Evolutionary conservation across 768 basidiomycete species (phyloP).

Genomic region (Gyrodon lividus): DNA sequence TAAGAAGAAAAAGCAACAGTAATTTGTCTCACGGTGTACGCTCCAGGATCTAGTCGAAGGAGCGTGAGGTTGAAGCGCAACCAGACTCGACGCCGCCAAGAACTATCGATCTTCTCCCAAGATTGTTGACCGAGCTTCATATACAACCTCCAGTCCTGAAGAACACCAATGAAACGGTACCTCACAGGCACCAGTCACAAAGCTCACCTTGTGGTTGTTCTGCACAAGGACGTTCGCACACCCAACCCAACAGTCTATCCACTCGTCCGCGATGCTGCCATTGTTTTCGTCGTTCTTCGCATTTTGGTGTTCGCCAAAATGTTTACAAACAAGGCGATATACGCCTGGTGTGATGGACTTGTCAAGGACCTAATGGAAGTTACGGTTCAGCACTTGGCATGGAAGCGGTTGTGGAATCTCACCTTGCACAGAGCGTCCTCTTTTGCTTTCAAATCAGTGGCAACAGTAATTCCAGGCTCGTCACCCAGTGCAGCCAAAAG

Average conservation of each 20-base stretch:
- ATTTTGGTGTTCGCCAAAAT: slow-evolving; percentile 37
- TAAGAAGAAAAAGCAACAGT: neutral
- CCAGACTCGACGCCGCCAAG: slow-evolving; percentile 56
- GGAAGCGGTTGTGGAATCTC: slow-evolving; percentile 9
- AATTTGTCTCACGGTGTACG: slow-evolving; percentile 50
- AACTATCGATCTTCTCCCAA: slow-evolving; percentile 50
- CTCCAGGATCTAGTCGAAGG: slow-evolving; percentile 56
- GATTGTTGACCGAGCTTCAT: slow-evolving; percentile 51
- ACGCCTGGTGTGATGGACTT: slow-evolving; percentile 50
- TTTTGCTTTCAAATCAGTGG: slow-evolving; percentile 35
- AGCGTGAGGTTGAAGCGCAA: slow-evolving; percentile 59
- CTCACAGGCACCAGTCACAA: neutral
- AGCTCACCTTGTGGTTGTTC: slow-evolving; percentile 43
- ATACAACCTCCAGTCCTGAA: slow-evolving; percentile 62
- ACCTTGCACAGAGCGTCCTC: slow-evolving; percentile 56
- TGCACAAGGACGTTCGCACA: slow-evolving; percentile 63
- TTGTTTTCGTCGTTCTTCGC: slow-evolving; percentile 19
- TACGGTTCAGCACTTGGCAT: neutral
- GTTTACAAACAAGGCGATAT: slow-evolving; percentile 52
- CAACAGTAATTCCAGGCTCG: slow-evolving; percentile 21
- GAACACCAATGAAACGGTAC: neutral
- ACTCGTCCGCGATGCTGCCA: slow-evolving; percentile 44
- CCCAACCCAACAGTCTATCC: slow-evolving; percentile 74
- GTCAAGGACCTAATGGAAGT: slow-evolving; percentile 44
- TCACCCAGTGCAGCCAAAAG: slow-evolving; percentile 54